Evolutionary conservation across 345 rosid species (phyloP), one percentile per base, ranked within the genome.

Genomic region (Hirschfeldia incana): DNA sequence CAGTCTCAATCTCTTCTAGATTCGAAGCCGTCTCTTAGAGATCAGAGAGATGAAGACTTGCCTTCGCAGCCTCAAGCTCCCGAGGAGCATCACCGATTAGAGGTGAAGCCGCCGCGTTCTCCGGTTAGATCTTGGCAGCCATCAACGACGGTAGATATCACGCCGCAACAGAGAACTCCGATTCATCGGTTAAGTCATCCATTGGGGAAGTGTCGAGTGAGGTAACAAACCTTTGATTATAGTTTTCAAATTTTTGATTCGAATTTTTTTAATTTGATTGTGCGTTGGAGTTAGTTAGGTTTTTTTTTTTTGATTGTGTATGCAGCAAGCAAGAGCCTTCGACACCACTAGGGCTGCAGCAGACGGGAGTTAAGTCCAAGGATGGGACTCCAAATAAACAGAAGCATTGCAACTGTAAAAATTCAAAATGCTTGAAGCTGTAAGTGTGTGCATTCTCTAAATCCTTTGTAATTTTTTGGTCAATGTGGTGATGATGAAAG

Each of bases 401-500:
- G 74, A 94, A 79, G 82, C 92, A 83, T 68, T 94, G 97, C 67
- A 91, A 88, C 65, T 93, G 98, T 85, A 91, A 87, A 82, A 82
- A 79, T 75, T 88, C 97, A 9, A 86, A 80, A 29, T 93, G 98
- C 78, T 86, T 93, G 91, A 91, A 91, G 81, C 77, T 93, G 98
- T 91, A 80, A 90, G 97, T 62, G 73, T 46, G 16, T 21, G 21
- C 21, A 21, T 21, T 21, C 21, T 21, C 21, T 21, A 21, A 21
- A 21, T 21, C 21, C 21, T 21, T 21, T 21, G 6, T 63, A 27
- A 66, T 21, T 67, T 42, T 42, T 11, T 21, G 17, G 55, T 34
- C 36, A 12, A 61, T 61, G 33, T 66, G 33, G 10, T 27, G 34
- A 15, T 67, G 36, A 42, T 67, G 0, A 4, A 49, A 49, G 15